Base-by-base conservation (phyloP, 495 filamentous ascomycete genomes). In the Pyrenopolyporus hunteri region DNA sequence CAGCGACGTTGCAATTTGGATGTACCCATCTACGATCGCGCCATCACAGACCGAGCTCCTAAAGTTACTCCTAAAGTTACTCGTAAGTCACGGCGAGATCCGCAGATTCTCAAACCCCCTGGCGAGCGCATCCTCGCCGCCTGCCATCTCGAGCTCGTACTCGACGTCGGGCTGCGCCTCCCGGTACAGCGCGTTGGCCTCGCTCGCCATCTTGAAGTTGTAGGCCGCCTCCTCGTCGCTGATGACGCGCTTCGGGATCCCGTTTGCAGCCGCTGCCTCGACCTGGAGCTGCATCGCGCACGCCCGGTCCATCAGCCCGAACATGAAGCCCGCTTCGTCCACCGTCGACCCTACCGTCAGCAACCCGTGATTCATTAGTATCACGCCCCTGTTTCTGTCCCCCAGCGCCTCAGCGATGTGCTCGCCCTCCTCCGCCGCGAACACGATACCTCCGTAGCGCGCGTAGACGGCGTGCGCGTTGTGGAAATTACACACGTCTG, bases 291-390 rank as follows among this genome's bases (percentile, higher is more conserved):
- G 77, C 13, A 81, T 78, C 22, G 70, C 71, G 67, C 83, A 85
- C 19, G 73, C 75, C 11, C 77, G 73, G 58, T 84, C 82, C 25
- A 83, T 57, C 16, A 81, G 46, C 0, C 75, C 73, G 52, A 85
- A 85, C 9, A 83, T 64, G 63, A 76, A 84, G 7, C 76, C 80
- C 2, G 81, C 82, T 63, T 84, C 83, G 69, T 85, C 83, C 0
- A 83, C 79, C 0, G 80, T 84, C 8, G 61, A 32, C 1, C 82
- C 83, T 2, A 80, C 80, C 0, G 81, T 83, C 23, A 86, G 63
- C 10, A 86, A 66, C 0, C 82, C 82, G 59, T 86, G 83, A 47
- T 85, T 85, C 55, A 77, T 69, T 6, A 86, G 74, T 7, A 85
- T 79, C 10, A 76, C 71, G 4, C 66, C 77, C 63, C 78, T 83